A percentile compares a stretch with the other conserved stretches of the same genome.
phyloP scores from a whole-genome alignment of 192 early-diverging fungal species.

The Gigaspora rosea region DNA sequence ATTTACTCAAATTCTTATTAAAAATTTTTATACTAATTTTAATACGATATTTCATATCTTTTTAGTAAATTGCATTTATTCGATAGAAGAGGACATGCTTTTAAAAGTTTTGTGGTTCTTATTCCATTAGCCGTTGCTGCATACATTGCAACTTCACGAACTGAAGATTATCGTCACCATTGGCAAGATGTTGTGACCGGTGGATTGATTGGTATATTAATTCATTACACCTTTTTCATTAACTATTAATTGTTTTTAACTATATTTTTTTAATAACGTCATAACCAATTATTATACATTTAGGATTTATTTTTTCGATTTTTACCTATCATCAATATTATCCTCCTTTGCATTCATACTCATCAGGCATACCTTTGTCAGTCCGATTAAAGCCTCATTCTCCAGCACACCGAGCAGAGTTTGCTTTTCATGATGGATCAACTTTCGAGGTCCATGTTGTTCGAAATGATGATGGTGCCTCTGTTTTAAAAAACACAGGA shows the following conservation, averaged over 20 bases:
- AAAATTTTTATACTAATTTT: too few species aligned
- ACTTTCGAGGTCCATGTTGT: not conserved
- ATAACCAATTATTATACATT: not conserved
- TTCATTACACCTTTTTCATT: not conserved
- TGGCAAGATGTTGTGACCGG: slow-evolving; percentile 77
- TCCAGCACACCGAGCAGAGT: not conserved
- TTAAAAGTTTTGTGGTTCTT: slow-evolving; percentile 65
- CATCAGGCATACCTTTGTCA: not conserved
- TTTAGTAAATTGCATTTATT: slow-evolving; percentile 63
- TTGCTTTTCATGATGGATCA: not conserved
- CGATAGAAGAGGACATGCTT: slow-evolving; percentile 67
- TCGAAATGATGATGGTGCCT: not conserved
- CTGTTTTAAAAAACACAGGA: too few species aligned
- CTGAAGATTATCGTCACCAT: slow-evolving; percentile 77
- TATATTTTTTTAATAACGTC: not conserved
- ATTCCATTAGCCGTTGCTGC: slow-evolving; percentile 61
- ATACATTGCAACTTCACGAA: slow-evolving; percentile 66
- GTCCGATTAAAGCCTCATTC: not conserved
- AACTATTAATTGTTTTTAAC: not conserved
- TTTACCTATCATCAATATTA: slow-evolving; percentile 19
- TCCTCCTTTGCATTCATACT: not conserved
- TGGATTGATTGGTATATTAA: slow-evolving; percentile 48
- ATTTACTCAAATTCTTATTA: too few species aligned
- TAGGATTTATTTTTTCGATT: not conserved
- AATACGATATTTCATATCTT: too few species aligned